Conservation (phyloP, 2,329 filamentous ascomycete genomes). For the Sporothrix mexicana region DNA sequence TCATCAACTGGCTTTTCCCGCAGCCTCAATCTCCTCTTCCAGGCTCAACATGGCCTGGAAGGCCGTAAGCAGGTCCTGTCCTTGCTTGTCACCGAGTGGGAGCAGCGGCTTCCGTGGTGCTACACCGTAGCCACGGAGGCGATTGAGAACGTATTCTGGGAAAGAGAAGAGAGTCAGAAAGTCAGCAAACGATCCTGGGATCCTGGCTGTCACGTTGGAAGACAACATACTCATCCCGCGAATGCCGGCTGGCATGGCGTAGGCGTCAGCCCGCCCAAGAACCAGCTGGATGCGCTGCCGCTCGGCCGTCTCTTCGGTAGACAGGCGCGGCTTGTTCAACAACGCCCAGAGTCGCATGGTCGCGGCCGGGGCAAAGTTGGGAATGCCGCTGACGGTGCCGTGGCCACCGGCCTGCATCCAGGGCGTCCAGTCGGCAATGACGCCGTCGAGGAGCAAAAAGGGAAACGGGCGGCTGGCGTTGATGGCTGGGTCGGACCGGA, state of each 20-base stretch:
- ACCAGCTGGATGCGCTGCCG: not conserved
- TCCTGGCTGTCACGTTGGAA: too few species aligned
- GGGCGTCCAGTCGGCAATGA: not conserved
- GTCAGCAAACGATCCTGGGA: not conserved
- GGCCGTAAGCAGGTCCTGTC: not conserved
- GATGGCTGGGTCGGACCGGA: not conserved
- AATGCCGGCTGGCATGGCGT: constrained; percentile 1
- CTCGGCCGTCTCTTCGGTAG: not conserved
- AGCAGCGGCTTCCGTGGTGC: not conserved
- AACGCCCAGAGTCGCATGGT: not conserved
- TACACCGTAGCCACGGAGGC: not conserved
- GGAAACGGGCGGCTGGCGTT: not conserved
- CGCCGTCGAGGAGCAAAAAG: not conserved
- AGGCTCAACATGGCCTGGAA: not conserved
- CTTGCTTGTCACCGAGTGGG: not conserved
- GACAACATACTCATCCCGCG: not conserved
- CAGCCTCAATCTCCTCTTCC: not conserved
- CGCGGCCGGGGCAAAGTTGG: not conserved
- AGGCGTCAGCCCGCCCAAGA: not conserved
- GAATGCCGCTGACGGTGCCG: constrained; percentile 4
- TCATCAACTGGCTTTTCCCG: not conserved
- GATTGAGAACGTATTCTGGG: not conserved
- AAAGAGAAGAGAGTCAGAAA: not conserved
- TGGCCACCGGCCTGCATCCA: not conserved
- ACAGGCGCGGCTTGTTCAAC: not conserved